Conservation (phyloP, 805 yeast genomes). For the Saccharomyces mikatae region DNA sequence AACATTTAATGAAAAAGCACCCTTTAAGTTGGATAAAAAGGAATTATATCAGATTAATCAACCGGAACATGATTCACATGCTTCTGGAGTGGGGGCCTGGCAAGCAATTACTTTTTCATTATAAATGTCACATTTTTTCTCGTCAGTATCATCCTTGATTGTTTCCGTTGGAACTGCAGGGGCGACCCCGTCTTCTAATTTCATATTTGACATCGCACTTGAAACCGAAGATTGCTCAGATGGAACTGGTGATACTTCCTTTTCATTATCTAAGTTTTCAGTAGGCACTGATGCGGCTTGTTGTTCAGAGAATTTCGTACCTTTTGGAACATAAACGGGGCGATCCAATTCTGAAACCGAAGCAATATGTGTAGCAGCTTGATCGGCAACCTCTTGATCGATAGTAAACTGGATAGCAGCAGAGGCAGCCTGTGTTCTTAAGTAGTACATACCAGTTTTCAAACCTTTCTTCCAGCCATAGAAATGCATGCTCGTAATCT, state of each 20-base stretch:
- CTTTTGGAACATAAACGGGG: conserved; percentile 30
- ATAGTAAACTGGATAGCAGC: conserved; percentile 91
- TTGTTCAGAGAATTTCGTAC: conserved; percentile 10
- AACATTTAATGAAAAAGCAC: not conserved
- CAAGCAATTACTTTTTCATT: conserved; percentile 93
- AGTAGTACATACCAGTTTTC: conserved; percentile 97
- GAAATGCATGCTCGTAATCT: conserved; percentile 95
- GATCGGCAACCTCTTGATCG: conserved; percentile 84
- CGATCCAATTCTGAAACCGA: conserved; percentile 32
- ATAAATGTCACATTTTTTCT: conserved; percentile 69
- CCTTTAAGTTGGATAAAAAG: not conserved
- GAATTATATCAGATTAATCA: conserved; percentile 29
- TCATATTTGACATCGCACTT: conserved; percentile 23
- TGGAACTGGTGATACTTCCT: conserved; percentile 30
- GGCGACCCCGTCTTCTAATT: conserved; percentile 35
- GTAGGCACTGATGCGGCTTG: conserved; percentile 6
- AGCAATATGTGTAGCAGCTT: conserved; percentile 54
- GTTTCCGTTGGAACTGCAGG: conserved; percentile 28
- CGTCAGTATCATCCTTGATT: conserved; percentile 27
- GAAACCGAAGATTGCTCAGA: conserved; percentile 31
- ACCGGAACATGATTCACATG: conserved; percentile 99
- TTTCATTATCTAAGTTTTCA: conserved; percentile 9
- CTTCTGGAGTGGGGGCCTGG: conserved; percentile 92
- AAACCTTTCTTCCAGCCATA: conserved; percentile 98
- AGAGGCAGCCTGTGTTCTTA: conserved; percentile 95